Base-by-base conservation (phyloP, 805 yeast species). In the Kodamaea laetipori region DNA sequence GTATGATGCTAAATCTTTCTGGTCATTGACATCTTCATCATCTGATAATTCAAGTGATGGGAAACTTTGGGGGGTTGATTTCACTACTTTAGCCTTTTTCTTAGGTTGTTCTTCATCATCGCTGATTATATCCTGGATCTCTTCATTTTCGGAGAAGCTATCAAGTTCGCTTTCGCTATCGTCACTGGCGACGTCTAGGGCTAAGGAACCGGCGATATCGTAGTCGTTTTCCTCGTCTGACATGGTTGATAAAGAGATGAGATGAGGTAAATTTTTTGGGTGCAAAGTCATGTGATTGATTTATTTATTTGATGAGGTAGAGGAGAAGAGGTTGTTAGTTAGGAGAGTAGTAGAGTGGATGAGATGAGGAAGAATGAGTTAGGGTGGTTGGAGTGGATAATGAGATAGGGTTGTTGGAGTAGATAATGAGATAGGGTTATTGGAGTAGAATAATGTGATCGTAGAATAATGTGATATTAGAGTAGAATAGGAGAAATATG, bases 31-130 rank as follows among this genome's bases (percentile, higher is more conserved):
- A 19, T 63, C 73, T 13, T 30, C 34, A 31, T 68, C 73, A 44
- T 74, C 81, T 6, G 72, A 64, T 11, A 72, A 58, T 51, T 77
- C 81, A 41, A 78, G 52, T 10, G 66, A 57, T 3, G 82, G 85
- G 56, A 78, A 79, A 4, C 63, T 65, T 34, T 73, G 31, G 16
- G 13, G 30, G 9, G 30, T 11, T 4, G 37, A 21, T 13, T 39
- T 39, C 15, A 53, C 50, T 41, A 63, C 56, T 52, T 67, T 64
- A 39, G 56, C 43, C 17, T 54, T 49, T 44, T 63, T 57, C 52
- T 66, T 64, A 39, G 56, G 43, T 3, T 7, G 11, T 26, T 50
- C 18, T 58, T 64, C 6, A 52, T 56, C 77, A 9, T 49, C 57
- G 11, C 26, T 13, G 33, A 39, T 31, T 12, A 39, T 16, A 23